Percentiles rank a stretch among this genome's conserved stretches.
phyloP scores from a whole-genome alignment of 331 rosid species.

The Dryas integrifolia region DNA sequence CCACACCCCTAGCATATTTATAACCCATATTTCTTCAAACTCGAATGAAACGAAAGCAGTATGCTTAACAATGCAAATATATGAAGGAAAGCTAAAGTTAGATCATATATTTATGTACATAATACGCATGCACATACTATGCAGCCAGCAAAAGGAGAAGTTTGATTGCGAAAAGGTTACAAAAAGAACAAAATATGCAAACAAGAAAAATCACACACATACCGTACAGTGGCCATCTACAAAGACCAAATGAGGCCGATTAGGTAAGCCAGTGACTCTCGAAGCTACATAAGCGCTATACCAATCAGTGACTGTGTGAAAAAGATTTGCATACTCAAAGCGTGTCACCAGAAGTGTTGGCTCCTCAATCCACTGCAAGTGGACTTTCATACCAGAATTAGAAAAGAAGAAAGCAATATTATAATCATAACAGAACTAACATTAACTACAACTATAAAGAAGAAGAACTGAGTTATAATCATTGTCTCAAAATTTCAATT shows the following conservation, averaged over 20 bases:
- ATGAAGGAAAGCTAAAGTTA: no score
- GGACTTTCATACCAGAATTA: constrained; percentile 38
- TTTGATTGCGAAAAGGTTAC: neutral
- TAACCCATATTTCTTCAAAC: no score
- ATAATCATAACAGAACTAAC: neutral
- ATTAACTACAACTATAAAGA: neutral
- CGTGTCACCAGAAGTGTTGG: constrained; percentile 92
- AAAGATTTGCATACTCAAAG: constrained; percentile 92
- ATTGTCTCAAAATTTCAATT: neutral
- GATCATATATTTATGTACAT: no score
- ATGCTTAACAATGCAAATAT: no score
- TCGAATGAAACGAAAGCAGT: no score
- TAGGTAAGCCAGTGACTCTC: constrained; percentile 73
- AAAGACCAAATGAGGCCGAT: constrained; percentile 79
- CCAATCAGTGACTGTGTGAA: constrained; percentile 95
- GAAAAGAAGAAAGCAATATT: neutral
- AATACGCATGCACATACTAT: neutral
- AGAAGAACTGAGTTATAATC: neutral
- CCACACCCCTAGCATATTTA: neutral
- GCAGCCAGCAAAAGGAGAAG: neutral
- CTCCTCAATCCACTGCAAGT: constrained; percentile 92
- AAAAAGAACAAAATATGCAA: neutral
- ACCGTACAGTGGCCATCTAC: constrained; percentile 92
- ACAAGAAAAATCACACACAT: constrained; percentile 25
- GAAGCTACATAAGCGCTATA: constrained; percentile 90